These are phyloP conservation scores for Pythium diclinum DNA, from an alignment of 352 stramenopile genomes.

Conservation along the genomic window DNA sequence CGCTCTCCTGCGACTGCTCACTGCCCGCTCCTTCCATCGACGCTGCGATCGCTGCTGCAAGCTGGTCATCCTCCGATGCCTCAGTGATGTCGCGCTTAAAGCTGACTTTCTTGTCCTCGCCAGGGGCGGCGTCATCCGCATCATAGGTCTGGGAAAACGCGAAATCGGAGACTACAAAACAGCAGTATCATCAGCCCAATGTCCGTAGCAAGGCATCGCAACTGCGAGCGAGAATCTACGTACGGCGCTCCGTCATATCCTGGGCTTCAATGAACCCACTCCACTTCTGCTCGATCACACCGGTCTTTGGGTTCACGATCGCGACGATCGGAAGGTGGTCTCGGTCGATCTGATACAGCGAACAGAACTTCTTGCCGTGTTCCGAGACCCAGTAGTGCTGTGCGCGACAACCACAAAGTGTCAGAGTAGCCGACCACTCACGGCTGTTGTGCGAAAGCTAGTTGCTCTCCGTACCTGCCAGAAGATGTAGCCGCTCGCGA, in stretches of 20 bases:
- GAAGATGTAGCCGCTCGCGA: constrained; percentile 93
- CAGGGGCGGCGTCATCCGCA: constrained; percentile 1
- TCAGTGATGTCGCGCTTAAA: constrained; percentile 39
- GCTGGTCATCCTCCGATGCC: constrained; percentile 70
- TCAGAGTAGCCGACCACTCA: neutral
- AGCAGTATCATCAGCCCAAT: neutral
- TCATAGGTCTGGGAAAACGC: constrained; percentile 22
- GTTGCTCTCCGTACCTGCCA: constrained; percentile 71
- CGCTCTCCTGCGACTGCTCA: constrained; percentile 31
- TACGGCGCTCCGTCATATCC: constrained; percentile 74
- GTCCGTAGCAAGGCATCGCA: too few relatives aligned
- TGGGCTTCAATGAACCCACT: constrained; percentile 65
- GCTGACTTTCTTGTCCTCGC: constrained; percentile 1
- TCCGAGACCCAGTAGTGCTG: constrained; percentile 79
- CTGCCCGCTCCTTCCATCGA: constrained; percentile 56
- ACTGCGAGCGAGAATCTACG: constrained; percentile 9
- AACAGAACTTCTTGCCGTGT: constrained; percentile 81
- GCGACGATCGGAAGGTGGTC: constrained; percentile 63
- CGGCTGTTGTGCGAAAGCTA: neutral
- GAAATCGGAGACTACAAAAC: constrained; percentile 25
- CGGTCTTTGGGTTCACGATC: constrained; percentile 77
- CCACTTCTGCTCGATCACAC: constrained; percentile 65
- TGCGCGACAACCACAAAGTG: neutral
- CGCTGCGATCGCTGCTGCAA: constrained; percentile 75
- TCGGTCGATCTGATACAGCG: constrained; percentile 74